Conservation (phyloP, 176 grass and related monocot species). For the Dactylis glomerata region DNA sequence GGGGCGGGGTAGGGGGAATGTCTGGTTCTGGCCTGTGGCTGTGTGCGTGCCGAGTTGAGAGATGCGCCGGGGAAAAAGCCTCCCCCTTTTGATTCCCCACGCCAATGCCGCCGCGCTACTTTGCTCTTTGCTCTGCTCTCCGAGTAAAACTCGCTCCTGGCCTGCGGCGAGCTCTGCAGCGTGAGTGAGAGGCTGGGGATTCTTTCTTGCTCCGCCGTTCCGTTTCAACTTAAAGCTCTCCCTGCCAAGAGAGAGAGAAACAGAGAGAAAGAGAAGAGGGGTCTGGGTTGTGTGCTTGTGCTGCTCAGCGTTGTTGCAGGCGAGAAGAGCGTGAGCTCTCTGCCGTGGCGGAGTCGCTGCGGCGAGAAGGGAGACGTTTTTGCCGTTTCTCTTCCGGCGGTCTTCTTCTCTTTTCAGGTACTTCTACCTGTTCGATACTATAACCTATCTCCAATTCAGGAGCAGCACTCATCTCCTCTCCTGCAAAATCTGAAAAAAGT, state of each 20-base stretch:
- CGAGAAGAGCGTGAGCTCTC: conserved; percentile 12
- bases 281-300: too few species aligned
- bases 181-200: neutral
- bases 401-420: conserved; percentile 21
- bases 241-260: neutral
- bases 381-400: neutral
- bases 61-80: conserved; percentile 32
- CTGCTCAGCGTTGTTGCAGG: neutral
- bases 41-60: neutral
- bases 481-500: neutral
- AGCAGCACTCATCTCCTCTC: neutral
- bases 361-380: neutral
- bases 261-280: neutral
- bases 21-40: neutral
- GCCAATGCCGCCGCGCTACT: conserved; percentile 25
- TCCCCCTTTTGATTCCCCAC: conserved; percentile 28
- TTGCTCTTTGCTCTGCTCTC: conserved; percentile 6
- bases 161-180: neutral
- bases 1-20: conserved; percentile 17
- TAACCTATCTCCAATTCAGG: neutral
- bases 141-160: conserved; percentile 2
- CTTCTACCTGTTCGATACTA: neutral
- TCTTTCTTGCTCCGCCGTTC: conserved; percentile 4
- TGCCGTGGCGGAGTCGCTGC: neutral
- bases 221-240: conserved; percentile 38